These are phyloP conservation scores for Diplocarpon mali DNA, from an alignment of 2,329 filamentous ascomycete species.

Conservation along the genomic window DNA sequence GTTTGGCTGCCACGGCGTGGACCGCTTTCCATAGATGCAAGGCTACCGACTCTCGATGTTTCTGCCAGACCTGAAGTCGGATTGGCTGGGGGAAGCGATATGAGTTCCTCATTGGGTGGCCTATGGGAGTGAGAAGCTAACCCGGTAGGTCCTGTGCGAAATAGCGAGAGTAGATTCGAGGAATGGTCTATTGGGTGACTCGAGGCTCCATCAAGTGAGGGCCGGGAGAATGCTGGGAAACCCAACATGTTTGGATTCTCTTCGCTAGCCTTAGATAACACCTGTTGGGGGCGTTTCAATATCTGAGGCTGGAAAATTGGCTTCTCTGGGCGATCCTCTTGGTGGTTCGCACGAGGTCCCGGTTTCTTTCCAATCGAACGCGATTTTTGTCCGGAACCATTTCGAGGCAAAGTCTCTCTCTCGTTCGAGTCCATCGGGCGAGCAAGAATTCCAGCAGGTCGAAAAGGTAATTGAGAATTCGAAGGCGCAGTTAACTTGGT, in stretches of 20 bases:
- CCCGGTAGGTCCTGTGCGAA: conserved; percentile 16
- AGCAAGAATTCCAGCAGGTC: conserved; percentile 21
- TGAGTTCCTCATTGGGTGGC: conserved; percentile 6
- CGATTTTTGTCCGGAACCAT: conserved; percentile 1
- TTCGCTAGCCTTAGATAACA: conserved; percentile 19
- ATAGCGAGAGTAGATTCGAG: conserved; percentile 31
- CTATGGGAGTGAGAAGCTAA: conserved; percentile 6
- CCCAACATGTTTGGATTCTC: conserved; percentile 10
- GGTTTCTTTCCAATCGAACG: conserved; percentile 8
- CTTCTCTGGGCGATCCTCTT: conserved; percentile 25
- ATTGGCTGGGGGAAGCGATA: conserved; percentile 8
- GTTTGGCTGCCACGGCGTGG: conserved; percentile 38
- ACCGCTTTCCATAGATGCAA: conserved; percentile 21
- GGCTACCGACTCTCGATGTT: conserved; percentile 24
- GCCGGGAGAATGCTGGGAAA: conserved; percentile 3
- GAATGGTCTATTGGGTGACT: conserved; percentile 35
- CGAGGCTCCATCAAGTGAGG: conserved; percentile 27
- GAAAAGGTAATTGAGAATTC: conserved; percentile 22
- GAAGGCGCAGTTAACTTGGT: conserved; percentile 17
- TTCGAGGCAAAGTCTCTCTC: conserved; percentile 5
- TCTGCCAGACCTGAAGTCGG: conserved; percentile 7
- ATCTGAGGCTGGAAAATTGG: conserved; percentile 41
- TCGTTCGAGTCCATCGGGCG: conserved; percentile 17
- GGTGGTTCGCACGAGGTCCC: neutral
- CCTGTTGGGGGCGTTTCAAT: conserved; percentile 36